Conservation (phyloP, 2,329 filamentous ascomycete genomes). For the Zarea fungicola region DNA sequence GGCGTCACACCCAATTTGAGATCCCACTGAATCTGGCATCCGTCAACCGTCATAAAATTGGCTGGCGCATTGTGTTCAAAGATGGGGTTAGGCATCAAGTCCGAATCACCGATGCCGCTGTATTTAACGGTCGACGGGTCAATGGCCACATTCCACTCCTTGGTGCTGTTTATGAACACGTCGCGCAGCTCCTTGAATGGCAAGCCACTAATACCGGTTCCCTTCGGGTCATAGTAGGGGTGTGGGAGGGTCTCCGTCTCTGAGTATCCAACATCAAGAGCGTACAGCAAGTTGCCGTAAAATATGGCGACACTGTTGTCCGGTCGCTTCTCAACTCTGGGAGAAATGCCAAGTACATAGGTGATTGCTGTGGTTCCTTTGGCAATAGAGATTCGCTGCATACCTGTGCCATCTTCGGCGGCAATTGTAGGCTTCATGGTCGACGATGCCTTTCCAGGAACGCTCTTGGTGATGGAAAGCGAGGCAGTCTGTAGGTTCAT, state of each 20-base stretch:
- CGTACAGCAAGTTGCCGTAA: conserved; percentile 39
- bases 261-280: conserved; percentile 30
- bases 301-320: conserved; percentile 37
- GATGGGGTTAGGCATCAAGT: conserved; percentile 24
- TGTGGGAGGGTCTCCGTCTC: conserved; percentile 21
- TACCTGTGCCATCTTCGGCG: conserved; percentile 16
- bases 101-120: conserved; percentile 17
- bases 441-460: background rate
- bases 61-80: conserved; percentile 27
- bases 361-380: conserved; percentile 18
- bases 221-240: conserved; percentile 16
- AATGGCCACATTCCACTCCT: conserved; percentile 25
- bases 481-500: conserved; percentile 5
- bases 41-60: conserved; percentile 30
- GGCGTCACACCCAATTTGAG: conserved; percentile 27
- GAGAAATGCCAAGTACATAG: conserved; percentile 16
- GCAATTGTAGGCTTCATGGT: conserved; percentile 14
- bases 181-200: conserved; percentile 23
- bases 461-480: conserved; percentile 15
- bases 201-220: conserved; percentile 15
- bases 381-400: conserved; percentile 18
- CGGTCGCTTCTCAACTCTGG: conserved; percentile 20
- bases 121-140: conserved; percentile 23
- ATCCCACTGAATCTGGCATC: conserved; percentile 33
- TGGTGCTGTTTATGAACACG: conserved; percentile 29